A percentile compares a stretch with the other conserved stretches of the same genome.
These are phyloP conservation scores for Serpula lacrymans DNA, from an alignment of 768 basidiomycete genomes.

Conservation along the genomic window DNA sequence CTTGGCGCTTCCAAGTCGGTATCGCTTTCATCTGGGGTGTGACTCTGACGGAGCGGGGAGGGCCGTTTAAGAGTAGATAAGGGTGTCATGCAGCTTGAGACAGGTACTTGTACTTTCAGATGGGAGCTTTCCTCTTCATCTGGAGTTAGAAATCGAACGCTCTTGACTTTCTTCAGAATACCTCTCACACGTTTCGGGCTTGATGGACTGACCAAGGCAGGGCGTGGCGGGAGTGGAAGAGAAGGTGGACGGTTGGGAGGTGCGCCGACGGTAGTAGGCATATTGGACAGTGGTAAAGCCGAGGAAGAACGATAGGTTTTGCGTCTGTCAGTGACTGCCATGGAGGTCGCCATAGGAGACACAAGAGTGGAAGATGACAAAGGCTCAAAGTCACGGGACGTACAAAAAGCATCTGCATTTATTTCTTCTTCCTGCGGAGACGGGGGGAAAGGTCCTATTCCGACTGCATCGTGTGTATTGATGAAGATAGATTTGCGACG, in stretches of 20 bases:
- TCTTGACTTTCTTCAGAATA: constrained; percentile 39
- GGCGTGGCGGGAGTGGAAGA: constrained; percentile 17
- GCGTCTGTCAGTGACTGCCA: constrained; percentile 8
- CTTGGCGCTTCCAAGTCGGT: not conserved
- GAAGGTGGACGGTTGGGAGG: constrained; percentile 14
- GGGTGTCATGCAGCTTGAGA: not conserved
- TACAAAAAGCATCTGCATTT: not conserved
- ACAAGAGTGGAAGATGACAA: constrained; percentile 9
- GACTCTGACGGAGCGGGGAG: constrained; percentile 7
- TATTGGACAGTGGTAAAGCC: too few relatives aligned
- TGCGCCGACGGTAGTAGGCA: not conserved
- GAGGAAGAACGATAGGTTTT: constrained; percentile 17
- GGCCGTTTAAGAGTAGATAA: constrained; percentile 1
- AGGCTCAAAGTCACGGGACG: constrained; percentile 11
- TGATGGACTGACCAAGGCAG: constrained; percentile 20
- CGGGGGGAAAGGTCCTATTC: too few relatives aligned
- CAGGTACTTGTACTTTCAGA: constrained; percentile 4
- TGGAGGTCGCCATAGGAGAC: not conserved
- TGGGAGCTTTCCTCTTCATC: constrained; percentile 18
- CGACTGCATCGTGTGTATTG: too few relatives aligned
- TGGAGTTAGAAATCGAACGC: constrained; percentile 39
- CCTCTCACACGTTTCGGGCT: constrained; percentile 29
- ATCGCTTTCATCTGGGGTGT: constrained; percentile 2
- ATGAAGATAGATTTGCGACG: too few relatives aligned
- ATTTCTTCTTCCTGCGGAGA: too few relatives aligned